phyloP scores from a whole-genome alignment of 1,139 yeast genomes.

The Lizanozyma gosingica region DNA sequence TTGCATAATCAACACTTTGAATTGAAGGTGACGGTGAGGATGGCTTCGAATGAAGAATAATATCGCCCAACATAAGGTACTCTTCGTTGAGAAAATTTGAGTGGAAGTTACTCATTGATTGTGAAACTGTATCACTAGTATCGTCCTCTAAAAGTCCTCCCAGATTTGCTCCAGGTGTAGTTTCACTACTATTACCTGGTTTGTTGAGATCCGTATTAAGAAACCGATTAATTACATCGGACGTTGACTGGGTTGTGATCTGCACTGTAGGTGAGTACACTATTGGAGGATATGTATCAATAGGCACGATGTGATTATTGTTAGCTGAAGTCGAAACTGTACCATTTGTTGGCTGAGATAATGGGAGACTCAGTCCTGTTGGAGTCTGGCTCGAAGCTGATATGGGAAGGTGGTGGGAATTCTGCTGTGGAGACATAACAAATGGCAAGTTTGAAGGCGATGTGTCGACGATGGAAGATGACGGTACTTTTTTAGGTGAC shows the following conservation, averaged over 20 bases:
- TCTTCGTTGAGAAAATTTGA: slow-evolving; percentile 45
- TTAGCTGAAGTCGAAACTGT: no score
- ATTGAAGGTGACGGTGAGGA: slow-evolving; percentile 39
- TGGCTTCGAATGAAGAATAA: slow-evolving; percentile 41
- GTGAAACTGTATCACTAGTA: slow-evolving; percentile 15
- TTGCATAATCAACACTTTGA: slow-evolving; percentile 10
- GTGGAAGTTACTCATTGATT: slow-evolving; percentile 16
- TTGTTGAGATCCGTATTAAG: slow-evolving; percentile 14
- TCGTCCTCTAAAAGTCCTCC: slow-evolving; percentile 11
- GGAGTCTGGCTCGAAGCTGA: neutral
- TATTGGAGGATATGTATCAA: neutral
- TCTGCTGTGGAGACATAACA: neutral
- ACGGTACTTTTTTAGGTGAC: neutral
- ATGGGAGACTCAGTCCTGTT: neutral
- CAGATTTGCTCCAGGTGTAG: slow-evolving; percentile 3
- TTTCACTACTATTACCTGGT: slow-evolving; percentile 13
- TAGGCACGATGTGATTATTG: neutral
- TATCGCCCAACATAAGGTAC: slow-evolving; percentile 50
- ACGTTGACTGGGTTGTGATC: slow-evolving; percentile 21
- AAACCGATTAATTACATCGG: slow-evolving; percentile 28
- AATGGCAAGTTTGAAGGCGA: no score
- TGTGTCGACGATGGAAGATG: neutral
- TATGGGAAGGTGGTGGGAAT: neutral
- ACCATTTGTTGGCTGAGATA: neutral
- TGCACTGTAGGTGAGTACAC: slow-evolving; percentile 3